Percentiles rank a stretch among this genome's conserved stretches.
Conservation (phyloP, 23 red algal species). For the Porphyridium purpureum region DNA sequence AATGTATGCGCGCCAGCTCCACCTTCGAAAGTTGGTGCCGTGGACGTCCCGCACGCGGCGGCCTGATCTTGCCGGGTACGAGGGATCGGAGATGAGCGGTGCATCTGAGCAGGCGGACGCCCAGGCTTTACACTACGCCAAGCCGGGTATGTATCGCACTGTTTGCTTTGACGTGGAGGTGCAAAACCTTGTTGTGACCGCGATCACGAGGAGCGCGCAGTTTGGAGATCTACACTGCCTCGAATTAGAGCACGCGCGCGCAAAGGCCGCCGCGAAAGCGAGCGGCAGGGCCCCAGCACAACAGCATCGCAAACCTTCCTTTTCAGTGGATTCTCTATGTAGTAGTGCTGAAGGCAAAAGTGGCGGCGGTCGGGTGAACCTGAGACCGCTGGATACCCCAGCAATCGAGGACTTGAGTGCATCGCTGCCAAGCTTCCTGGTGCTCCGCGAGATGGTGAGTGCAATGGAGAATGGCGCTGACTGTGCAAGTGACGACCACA, state of each 20-base stretch:
- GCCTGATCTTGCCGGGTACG: not conserved
- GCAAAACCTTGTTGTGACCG: conserved; percentile 28
- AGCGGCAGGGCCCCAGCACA: not conserved
- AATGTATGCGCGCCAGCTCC: conserved; percentile 14
- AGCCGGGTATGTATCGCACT: conserved; percentile 33
- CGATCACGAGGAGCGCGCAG: conserved; percentile 46
- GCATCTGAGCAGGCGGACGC: not conserved
- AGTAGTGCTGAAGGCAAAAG: conserved; percentile 5
- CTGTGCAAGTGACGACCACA: conserved; percentile 3
- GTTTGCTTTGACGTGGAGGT: conserved; percentile 56
- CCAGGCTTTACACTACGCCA: not conserved
- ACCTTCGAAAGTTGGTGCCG: not conserved
- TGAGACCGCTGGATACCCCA: conserved; percentile 24
- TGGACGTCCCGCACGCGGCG: not conserved
- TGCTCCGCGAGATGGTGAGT: not conserved
- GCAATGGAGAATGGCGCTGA: conserved; percentile 3
- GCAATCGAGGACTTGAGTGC: not conserved
- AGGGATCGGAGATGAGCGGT: not conserved
- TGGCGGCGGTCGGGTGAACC: not conserved
- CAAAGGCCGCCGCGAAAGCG: not conserved
- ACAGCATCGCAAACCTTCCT: too few relatives aligned
- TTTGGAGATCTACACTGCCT: conserved; percentile 41
- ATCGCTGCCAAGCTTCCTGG: not conserved
- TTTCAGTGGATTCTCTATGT: not conserved
- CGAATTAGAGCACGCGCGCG: conserved; percentile 4